Evolutionary conservation across 352 stramenopile genomes (phyloP).

Genomic region (Phytophthora pisi): DNA sequence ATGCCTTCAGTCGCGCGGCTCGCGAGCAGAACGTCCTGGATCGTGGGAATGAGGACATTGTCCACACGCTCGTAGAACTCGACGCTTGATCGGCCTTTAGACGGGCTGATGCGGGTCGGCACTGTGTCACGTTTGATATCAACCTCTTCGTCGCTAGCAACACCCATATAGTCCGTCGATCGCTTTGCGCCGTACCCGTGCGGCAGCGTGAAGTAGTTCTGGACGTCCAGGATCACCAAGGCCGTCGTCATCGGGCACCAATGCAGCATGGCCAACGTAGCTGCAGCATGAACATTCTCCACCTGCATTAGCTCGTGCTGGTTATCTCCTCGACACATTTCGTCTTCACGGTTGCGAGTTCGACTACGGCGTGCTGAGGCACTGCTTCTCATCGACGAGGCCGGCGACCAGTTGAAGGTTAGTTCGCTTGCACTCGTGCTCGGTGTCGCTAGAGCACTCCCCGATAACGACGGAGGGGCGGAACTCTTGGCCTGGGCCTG

Average conservation of each 20-base stretch:
- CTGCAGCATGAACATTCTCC: slow-evolving; percentile 4
- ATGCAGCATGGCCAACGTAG: slow-evolving; percentile 33
- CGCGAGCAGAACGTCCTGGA: slow-evolving; percentile 65
- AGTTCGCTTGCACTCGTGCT: slow-evolving; percentile 26
- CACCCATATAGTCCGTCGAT: neutral
- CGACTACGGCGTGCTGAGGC: slow-evolving; percentile 10
- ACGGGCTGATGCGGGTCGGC: neutral
- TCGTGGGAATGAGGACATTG: slow-evolving; percentile 54
- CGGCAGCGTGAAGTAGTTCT: slow-evolving; percentile 68
- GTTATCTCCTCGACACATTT: slow-evolving; percentile 17
- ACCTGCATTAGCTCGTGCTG: slow-evolving; percentile 6
- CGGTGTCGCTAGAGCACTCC: slow-evolving; percentile 19
- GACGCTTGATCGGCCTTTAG: slow-evolving; percentile 6
- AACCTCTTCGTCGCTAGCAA: slow-evolving; percentile 25
- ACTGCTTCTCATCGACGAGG: slow-evolving; percentile 19
- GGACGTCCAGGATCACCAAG: slow-evolving; percentile 67
- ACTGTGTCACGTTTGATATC: neutral
- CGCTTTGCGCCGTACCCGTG: slow-evolving; percentile 24
- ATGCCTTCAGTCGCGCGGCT: slow-evolving; percentile 55
- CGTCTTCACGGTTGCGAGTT: neutral
- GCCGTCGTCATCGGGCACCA: slow-evolving; percentile 73
- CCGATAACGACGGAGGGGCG: neutral
- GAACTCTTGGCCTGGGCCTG: neutral
- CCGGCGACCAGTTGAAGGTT: slow-evolving; percentile 21
- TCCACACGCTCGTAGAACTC: slow-evolving; percentile 62